Conservation (phyloP, 371 early-diverging fungal genomes). For the Furculomyces boomerangus region DNA sequence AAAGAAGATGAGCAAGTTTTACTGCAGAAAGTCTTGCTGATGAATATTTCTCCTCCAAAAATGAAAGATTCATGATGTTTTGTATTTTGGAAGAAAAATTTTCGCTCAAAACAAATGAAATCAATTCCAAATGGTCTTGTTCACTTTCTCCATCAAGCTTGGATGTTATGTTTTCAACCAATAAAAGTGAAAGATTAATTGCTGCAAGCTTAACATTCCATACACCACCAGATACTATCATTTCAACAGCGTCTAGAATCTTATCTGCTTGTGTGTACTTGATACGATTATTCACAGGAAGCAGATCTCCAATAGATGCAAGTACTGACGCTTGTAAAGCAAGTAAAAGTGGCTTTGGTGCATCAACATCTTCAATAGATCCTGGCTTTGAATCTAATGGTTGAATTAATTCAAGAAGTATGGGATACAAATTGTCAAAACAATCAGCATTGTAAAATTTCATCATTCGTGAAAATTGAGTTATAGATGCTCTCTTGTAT, state of each 20-base stretch:
- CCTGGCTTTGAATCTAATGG: neutral
- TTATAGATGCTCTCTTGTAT: neutral
- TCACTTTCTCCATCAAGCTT: too few species aligned
- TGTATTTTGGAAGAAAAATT: neutral
- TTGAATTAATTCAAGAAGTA: neutral
- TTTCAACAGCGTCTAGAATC: neutral
- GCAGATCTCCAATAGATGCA: neutral
- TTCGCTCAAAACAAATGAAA: neutral
- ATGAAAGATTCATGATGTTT: neutral
- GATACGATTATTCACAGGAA: neutral
- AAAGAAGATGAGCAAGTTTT: neutral
- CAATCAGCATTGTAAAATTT: neutral
- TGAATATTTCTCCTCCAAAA: neutral
- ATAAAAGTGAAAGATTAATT: neutral
- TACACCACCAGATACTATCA: neutral
- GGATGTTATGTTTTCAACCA: neutral
- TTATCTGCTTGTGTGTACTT: neutral
- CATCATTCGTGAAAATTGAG: neutral
- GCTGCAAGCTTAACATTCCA: slow-evolving; percentile 1
- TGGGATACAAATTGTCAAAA: neutral
- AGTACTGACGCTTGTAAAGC: neutral
- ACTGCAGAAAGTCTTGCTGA: neutral
- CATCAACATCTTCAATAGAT: neutral
- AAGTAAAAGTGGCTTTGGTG: neutral
- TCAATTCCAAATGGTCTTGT: too few species aligned